Percentiles rank a stretch among this genome's conserved stretches.
Evolutionary conservation across 495 filamentous ascomycete genomes (phyloP).

Genomic region (Podospora appendiculata): DNA sequence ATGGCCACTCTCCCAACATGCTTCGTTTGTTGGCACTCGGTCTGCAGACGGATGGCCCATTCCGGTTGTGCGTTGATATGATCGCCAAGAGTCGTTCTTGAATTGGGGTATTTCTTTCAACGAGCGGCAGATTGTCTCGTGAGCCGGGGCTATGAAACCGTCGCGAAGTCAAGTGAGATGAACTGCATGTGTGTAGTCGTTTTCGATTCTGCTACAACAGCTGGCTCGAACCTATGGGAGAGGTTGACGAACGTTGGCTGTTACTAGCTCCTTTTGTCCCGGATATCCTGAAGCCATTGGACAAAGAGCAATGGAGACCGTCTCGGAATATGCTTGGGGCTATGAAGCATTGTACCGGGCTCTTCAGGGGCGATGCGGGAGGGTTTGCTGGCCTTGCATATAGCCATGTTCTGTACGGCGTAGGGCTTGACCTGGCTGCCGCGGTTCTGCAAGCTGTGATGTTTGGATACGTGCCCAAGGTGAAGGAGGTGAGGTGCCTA

Average conservation of each 20-base stretch:
- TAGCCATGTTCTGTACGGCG: slow-evolving; percentile 9
- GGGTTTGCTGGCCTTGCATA: slow-evolving; percentile 36
- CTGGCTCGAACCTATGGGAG: slow-evolving; percentile 11
- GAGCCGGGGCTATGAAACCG: slow-evolving; percentile 13
- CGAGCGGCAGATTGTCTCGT: slow-evolving; percentile 5
- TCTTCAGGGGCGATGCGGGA: slow-evolving; percentile 5
- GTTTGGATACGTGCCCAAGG: background rate
- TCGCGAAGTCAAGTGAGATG: slow-evolving; percentile 33
- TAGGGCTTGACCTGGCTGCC: slow-evolving; percentile 4
- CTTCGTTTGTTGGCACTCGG: slow-evolving; percentile 18
- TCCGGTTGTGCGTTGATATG: slow-evolving; percentile 9
- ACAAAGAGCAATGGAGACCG: slow-evolving; percentile 1
- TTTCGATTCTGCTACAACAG: slow-evolving; percentile 6
- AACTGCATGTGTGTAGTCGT: slow-evolving; percentile 27
- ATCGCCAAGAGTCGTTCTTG: slow-evolving; percentile 4
- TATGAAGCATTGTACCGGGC: too few relatives aligned
- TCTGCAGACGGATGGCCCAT: background rate
- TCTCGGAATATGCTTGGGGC: background rate
- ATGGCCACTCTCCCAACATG: slow-evolving; percentile 12
- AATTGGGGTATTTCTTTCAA: background rate
- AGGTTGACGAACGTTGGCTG: background rate
- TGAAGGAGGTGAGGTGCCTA: too few relatives aligned
- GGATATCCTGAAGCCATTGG: slow-evolving; percentile 5
- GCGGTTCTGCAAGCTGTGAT: slow-evolving; percentile 6
- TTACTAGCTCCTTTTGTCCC: slow-evolving; percentile 9